Percentiles rank a stretch among this genome's conserved stretches.
These are phyloP conservation scores for Suhomyces xylopsoci DNA, from an alignment of 805 yeast species.

Conservation along the genomic window DNA sequence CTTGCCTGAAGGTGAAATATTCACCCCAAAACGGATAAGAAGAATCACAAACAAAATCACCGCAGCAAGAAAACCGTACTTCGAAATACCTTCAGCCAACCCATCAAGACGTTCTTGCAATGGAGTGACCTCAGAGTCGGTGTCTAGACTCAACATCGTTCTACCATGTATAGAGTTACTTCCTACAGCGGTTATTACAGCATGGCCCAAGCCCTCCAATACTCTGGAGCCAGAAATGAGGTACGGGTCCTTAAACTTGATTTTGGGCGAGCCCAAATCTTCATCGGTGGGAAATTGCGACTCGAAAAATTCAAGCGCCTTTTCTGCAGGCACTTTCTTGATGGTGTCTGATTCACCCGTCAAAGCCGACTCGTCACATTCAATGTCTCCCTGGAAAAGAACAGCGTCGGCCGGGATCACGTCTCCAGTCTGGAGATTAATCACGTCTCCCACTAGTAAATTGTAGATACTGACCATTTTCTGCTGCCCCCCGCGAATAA, in stretches of 20 bases:
- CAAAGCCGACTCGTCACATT: conserved; percentile 87
- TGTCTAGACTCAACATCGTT: conserved; percentile 76
- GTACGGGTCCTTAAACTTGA: conserved; percentile 66
- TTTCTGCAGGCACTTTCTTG: conserved; percentile 57
- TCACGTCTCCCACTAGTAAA: conserved; percentile 81
- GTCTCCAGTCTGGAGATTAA: conserved; percentile 88
- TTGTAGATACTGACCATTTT: conserved; percentile 67
- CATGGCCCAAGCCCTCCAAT: conserved; percentile 81
- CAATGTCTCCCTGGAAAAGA: conserved; percentile 68
- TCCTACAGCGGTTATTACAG: conserved; percentile 89
- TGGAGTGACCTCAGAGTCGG: conserved; percentile 83
- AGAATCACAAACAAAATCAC: conserved; percentile 74
- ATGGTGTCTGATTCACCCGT: conserved; percentile 93
- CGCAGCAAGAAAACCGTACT: conserved; percentile 87
- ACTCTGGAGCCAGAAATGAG: conserved; percentile 90
- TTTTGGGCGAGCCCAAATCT: conserved; percentile 40
- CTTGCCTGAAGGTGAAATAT: conserved; percentile 51
- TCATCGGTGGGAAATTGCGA: conserved; percentile 24
- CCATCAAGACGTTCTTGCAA: conserved; percentile 75
- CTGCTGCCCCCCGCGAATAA: conserved; percentile 69
- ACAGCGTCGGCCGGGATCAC: conserved; percentile 87
- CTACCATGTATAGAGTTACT: conserved; percentile 85
- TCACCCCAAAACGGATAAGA: conserved; percentile 68
- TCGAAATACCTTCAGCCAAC: conserved; percentile 92
- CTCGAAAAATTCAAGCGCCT: conserved; percentile 33